Base-by-base conservation (phyloP, 2,329 filamentous ascomycete genomes). In the Neonectria neomacrospora region DNA sequence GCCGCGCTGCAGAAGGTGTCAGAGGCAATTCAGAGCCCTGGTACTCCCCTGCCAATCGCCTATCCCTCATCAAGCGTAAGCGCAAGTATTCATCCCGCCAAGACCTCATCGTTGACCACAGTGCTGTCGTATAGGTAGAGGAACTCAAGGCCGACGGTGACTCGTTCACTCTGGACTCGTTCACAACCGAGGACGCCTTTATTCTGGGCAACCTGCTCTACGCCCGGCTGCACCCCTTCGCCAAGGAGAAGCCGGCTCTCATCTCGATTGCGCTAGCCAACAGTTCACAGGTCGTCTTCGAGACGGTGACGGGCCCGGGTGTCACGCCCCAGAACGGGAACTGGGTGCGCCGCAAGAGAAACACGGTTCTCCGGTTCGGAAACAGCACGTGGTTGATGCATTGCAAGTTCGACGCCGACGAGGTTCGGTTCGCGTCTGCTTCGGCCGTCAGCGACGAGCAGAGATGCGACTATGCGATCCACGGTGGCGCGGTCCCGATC, bases 401-500 rank as follows among this genome's bases (percentile, higher is more conserved):
- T 65, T 86, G 88, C 76, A 92, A 92, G 80, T 88, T 88, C 67
- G 75, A 73, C 1, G 86, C 87, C 11, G 85, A 93, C 66, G 90
- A 93, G 79, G 80, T 74, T 23, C 81, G 79, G 3, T 94, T 95
- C 76, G 83, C 84, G 18, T 82, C 83, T 32, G 90, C 91, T 75
- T 91, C 86, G 73, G 88, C 84, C 34, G 80, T 94, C 72, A 83
- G 85, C 6, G 78, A 80, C 42, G 84, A 83, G 53, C 81, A 82
- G 16, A 85, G 83, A 2, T 82, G 83, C 57, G 81, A 86, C 32
- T 95, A 91, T 80, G 91, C 91, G 1, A 91, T 94, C 65, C 91
- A 94, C 76, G 92, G 92, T 0, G 92, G 92, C 22, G 92, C 84
- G 0, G 88, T 92, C 66, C 92, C 92, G 0, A 85, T 95, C 32